Percentiles rank a stretch among this genome's conserved stretches.
Conservation (phyloP, 768 basidiomycete species). For the Leucocoprinus sp. region DNA sequence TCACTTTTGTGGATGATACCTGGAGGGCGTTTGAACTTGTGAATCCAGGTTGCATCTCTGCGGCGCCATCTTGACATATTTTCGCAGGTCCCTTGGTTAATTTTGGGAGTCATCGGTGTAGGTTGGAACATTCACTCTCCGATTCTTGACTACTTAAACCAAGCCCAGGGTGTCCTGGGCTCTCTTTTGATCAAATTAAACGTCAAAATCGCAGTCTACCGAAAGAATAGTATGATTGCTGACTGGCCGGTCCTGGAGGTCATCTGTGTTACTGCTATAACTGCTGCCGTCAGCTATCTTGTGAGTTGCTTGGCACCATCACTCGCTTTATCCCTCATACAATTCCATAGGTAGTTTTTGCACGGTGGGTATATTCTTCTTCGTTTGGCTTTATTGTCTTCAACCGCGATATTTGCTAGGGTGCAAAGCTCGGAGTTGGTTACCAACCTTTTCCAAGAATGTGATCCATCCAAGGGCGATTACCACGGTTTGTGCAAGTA, state of each 20-base stretch:
- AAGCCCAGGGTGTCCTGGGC: constrained; percentile 51
- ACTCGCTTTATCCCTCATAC: background rate
- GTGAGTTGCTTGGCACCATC: constrained; percentile 25
- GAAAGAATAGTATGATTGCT: constrained; percentile 43
- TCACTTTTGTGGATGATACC: constrained; percentile 48
- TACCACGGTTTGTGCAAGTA: constrained; percentile 80
- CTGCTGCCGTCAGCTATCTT: constrained; percentile 64
- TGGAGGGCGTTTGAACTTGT: constrained; percentile 74
- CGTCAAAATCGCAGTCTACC: constrained; percentile 52
- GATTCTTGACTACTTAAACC: constrained; percentile 3
- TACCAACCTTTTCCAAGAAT: constrained; percentile 77
- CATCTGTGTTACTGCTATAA: constrained; percentile 49
- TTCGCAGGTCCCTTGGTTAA: constrained; percentile 60
- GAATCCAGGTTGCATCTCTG: constrained; percentile 12
- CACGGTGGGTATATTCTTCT: constrained; percentile 30
- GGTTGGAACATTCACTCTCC: constrained; percentile 11
- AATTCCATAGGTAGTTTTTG: constrained; percentile 50
- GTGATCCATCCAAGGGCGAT: constrained; percentile 56
- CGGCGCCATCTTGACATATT: background rate
- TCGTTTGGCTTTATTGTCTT: constrained; percentile 2
- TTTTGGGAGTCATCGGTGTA: constrained; percentile 56
- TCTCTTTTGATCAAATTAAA: constrained; percentile 61
- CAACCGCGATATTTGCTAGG: constrained; percentile 23
- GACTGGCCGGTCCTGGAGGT: constrained; percentile 66
- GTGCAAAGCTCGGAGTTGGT: constrained; percentile 78